Evolutionary conservation across 2,329 filamentous ascomycete genomes (phyloP).

Genomic region (Botrytis deweyae): DNA sequence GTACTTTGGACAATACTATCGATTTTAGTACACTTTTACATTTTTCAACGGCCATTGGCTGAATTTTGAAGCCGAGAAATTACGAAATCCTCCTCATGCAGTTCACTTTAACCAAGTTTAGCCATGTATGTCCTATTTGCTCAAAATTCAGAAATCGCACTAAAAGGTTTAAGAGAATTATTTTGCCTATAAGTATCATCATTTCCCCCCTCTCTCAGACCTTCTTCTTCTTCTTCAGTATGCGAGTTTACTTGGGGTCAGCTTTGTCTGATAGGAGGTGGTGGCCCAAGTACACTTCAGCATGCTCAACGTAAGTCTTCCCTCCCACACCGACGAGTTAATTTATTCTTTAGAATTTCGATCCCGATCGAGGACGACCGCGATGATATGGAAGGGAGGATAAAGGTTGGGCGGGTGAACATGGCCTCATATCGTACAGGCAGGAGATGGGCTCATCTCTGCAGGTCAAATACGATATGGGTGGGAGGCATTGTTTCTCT

Average conservation of each 20-base stretch:
- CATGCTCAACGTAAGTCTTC: not conserved
- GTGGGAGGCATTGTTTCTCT: not conserved
- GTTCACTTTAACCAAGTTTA: not conserved
- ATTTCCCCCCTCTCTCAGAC: no score
- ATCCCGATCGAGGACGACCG: not conserved
- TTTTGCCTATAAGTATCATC: not conserved
- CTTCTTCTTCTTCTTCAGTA: not conserved
- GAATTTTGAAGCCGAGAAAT: not conserved
- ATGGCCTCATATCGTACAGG: not conserved
- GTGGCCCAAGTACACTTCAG: not conserved
- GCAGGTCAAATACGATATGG: slow-evolving; percentile 75
- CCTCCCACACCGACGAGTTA: not conserved
- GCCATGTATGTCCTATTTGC: not conserved
- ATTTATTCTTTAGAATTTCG: not conserved
- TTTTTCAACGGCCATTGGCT: not conserved
- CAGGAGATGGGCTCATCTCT: slow-evolving; percentile 32
- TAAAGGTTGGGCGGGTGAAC: not conserved
- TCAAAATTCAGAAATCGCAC: not conserved
- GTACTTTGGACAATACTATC: not conserved
- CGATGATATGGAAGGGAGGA: not conserved
- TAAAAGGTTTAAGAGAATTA: not conserved
- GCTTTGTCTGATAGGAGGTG: not conserved
- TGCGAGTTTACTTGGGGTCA: not conserved
- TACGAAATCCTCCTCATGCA: not conserved
- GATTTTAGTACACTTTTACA: not conserved